Evolutionary conservation across 2,329 filamentous ascomycete species (phyloP), one percentile per base, ranked within the genome.

Genomic region (Berkeleyomyces basicola): DNA sequence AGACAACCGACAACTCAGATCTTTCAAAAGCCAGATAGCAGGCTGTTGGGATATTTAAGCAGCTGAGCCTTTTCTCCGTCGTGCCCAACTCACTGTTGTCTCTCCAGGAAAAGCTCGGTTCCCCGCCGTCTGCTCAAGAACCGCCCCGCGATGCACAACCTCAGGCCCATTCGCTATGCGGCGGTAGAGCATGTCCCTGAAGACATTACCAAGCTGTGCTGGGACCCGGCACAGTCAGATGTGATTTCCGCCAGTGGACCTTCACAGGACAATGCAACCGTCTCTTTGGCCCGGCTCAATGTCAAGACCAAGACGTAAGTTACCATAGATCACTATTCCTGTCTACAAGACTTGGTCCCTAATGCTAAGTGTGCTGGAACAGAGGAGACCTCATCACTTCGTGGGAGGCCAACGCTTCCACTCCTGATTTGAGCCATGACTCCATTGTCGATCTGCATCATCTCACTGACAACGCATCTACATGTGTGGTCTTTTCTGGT

Each of bases 181-280:
- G 78, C 82, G 71, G 85, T 85, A 75, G 79, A 84, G 66, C 77
- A 80, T 61, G 64, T 47, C 36, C 44, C 58, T 42, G 73, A 79
- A 66, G 78, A 82, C 65, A 78, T 93, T 69, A 86, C 88, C 61
- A 86, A 90, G 39, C 83, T 85, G 63, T 87, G 90, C 70, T 97
- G 92, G 92, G 90, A 97, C 75, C 80, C 86, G 58, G 80, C 84
- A 65, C 84, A 82, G 67, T 87, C 93, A 72, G 83, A 88, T 65
- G 74, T 93, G 61, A 79, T 99, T 68, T 91, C 87, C 75, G 85
- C 89, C 61, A 86, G 92, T 77, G 92, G 93, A 6, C 93, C 92
- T 66, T 85, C 84, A 3, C 77, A 82, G 71, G 77, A 80, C 68
- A 83, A 83, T 71, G 78, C 85, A 63, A 44, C 84, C 61, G 87